Evolutionary conservation across 2,329 filamentous ascomycete genomes (phyloP).

Genomic region (Alternaria arbusti): DNA sequence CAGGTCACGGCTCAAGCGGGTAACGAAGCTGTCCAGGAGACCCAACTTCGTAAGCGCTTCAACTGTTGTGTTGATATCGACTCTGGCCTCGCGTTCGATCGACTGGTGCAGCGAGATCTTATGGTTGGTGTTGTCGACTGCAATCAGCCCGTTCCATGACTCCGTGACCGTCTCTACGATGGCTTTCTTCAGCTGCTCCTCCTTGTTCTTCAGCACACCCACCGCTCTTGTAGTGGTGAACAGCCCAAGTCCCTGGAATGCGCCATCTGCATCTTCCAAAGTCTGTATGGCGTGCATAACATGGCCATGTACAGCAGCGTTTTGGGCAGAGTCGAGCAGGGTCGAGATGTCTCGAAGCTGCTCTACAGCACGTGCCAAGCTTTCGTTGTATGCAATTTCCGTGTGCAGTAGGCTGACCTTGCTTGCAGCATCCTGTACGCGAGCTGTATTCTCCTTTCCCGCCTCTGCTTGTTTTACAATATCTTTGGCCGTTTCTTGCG

Average conservation of each 20-base stretch:
- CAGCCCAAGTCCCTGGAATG: slow-evolving; percentile 65
- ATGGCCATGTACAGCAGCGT: slow-evolving; percentile 53
- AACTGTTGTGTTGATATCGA: slow-evolving; percentile 44
- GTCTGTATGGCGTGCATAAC: slow-evolving; percentile 57
- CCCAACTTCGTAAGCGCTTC: slow-evolving; percentile 46
- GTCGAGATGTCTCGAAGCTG: slow-evolving; percentile 59
- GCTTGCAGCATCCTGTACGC: slow-evolving; percentile 66
- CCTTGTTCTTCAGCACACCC: slow-evolving; percentile 69
- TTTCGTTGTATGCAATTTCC: slow-evolving; percentile 66
- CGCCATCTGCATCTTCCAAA: slow-evolving; percentile 58
- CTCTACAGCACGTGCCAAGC: slow-evolving; percentile 58
- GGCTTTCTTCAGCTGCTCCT: slow-evolving; percentile 69
- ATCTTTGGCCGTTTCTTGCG: slow-evolving; percentile 77
- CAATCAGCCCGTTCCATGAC: slow-evolving; percentile 74
- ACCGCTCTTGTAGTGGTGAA: slow-evolving; percentile 68
- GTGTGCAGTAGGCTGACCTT: slow-evolving; percentile 63
- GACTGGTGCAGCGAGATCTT: slow-evolving; percentile 64
- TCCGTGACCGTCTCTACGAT: slow-evolving; percentile 70
- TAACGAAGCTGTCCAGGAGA: slow-evolving; percentile 58
- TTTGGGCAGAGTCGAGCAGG: slow-evolving; percentile 55
- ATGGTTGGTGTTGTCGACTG: slow-evolving; percentile 63
- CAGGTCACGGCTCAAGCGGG: slow-evolving; percentile 67
- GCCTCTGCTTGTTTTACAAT: slow-evolving; percentile 80
- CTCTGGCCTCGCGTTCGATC: slow-evolving; percentile 45
- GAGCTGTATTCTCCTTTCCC: slow-evolving; percentile 66